phyloP scores from a whole-genome alignment of 108 stramenopile genomes.

The Nitzschia inconspicua region DNA sequence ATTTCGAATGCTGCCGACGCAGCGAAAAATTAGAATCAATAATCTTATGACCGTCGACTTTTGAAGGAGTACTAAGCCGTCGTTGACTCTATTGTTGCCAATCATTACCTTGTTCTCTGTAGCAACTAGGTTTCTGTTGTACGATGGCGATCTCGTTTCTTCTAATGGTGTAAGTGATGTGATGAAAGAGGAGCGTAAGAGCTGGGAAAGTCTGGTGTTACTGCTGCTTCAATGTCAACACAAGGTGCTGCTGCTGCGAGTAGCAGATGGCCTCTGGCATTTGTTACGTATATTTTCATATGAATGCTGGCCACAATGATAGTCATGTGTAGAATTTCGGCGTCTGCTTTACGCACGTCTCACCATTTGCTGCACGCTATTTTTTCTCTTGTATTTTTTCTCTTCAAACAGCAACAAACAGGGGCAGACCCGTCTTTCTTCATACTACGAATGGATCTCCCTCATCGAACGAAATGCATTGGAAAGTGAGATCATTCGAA shows the following conservation, averaged over 20 bases:
- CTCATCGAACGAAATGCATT: constrained; percentile 90
- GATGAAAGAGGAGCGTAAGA: background rate
- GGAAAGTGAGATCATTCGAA: constrained; percentile 94
- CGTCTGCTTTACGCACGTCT: background rate
- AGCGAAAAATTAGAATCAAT: too few species aligned
- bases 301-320: too few species aligned
- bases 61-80: background rate
- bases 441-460: constrained; percentile 91
- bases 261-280: too few species aligned
- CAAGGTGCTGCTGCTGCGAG: too few species aligned
- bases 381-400: background rate
- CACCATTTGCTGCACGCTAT: background rate
- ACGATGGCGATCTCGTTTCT: constrained; percentile 79
- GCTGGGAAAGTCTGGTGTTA: background rate
- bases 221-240: background rate
- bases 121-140: too few species aligned
- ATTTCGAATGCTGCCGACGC: too few species aligned
- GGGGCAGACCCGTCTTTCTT: constrained; percentile 92
- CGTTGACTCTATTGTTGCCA: too few species aligned
- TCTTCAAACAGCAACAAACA: constrained; percentile 77
- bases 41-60: background rate
- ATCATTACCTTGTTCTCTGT: too few species aligned
- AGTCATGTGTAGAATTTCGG: background rate
- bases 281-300: too few species aligned
- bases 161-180: constrained; percentile 80